Base-by-base conservation (phyloP, 345 rosid species). In the Eucalyptus grandis region DNA sequence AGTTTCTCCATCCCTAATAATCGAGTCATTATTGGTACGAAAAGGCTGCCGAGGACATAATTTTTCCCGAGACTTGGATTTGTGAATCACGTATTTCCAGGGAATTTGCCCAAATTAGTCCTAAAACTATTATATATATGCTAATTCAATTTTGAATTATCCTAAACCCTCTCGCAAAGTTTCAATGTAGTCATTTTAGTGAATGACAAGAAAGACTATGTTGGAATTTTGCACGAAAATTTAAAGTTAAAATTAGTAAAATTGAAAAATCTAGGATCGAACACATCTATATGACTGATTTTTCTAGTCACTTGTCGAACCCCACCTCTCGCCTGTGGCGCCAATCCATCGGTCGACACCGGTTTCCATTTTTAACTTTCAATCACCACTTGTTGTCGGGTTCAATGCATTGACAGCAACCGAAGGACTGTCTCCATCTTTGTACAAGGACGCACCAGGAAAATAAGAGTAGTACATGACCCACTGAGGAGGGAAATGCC, bases 401-500 rank as follows among this genome's bases (percentile, higher is more conserved):
- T 40, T 27, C 47, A 40, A 11, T 16, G 30, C 85, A 77, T 11
- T 1, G 85, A 77, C 27, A 19, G 2, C 85, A 40, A 40, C 22
- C 16, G 62, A 56, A 11, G 27, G 85, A 77, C 47, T 11, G 15
- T 21, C 27, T 21, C 22, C 26, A 22, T 40, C 46, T 4, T 19
- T 77, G 24, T 40, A 11, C 85, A 40, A 40, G 80, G 85, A 40
- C 85, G 85, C 85, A 40, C 85, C 85, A 6, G 40, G 11, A n/a
- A 67, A 34, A 34, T 6, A 82, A 40, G 30, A 24, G 72, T 51
- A 12, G 69, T 34, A 69, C 50, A 27, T 69, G 87, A 80, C 87
- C 54, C 88, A 87, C 54, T 53, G n/a, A 47, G 81, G 87, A 88
- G 72, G 90, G 89, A 88, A 92, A 86, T 81, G 58, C 85, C 77